Percentiles rank a stretch among this genome's conserved stretches.
These are phyloP conservation scores for Neohortaea acidophila DNA, from an alignment of 495 filamentous ascomycete genomes.

Conservation along the genomic window DNA sequence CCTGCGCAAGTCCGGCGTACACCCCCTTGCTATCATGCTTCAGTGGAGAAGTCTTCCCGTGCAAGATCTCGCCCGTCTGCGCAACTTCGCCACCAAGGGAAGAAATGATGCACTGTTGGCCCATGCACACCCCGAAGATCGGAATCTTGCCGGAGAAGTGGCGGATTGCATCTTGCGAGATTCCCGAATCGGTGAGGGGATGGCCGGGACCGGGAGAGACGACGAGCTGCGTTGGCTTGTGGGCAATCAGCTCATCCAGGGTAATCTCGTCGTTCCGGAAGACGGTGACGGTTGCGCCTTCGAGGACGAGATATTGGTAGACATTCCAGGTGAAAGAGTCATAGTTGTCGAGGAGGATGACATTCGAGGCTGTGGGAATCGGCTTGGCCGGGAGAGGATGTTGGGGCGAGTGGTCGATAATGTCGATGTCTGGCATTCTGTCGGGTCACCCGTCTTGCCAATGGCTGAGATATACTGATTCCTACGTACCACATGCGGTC, in stretches of 20 bases:
- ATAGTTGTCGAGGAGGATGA: conserved; percentile 96
- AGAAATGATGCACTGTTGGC: conserved; percentile 92
- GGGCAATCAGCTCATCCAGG: conserved; percentile 62
- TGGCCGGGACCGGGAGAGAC: conserved; percentile 92
- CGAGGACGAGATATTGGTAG: conserved; percentile 90
- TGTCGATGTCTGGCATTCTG: conserved; percentile 22
- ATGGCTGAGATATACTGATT: no score
- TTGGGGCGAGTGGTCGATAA: conserved; percentile 78
- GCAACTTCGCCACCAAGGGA: conserved; percentile 82
- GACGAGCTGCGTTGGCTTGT: conserved; percentile 83
- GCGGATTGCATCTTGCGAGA: conserved; percentile 78
- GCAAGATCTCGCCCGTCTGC: conserved; percentile 88
- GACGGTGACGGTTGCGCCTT: conserved; percentile 79
- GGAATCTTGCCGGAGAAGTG: conserved; percentile 94
- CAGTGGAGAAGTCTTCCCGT: conserved; percentile 88
- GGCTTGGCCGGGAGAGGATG: conserved; percentile 54
- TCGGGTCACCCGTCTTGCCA: background rate
- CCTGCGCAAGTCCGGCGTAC: conserved; percentile 61
- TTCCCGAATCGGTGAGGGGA: conserved; percentile 73
- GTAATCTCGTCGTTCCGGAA: conserved; percentile 84
- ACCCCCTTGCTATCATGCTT: conserved; percentile 78
- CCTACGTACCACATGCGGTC: no score
- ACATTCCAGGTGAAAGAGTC: conserved; percentile 99
- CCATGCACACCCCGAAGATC: conserved; percentile 96
- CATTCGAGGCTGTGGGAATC: conserved; percentile 64